Conservation (phyloP, 257 asterid genomes). For the Solanum ahanhuiri region DNA sequence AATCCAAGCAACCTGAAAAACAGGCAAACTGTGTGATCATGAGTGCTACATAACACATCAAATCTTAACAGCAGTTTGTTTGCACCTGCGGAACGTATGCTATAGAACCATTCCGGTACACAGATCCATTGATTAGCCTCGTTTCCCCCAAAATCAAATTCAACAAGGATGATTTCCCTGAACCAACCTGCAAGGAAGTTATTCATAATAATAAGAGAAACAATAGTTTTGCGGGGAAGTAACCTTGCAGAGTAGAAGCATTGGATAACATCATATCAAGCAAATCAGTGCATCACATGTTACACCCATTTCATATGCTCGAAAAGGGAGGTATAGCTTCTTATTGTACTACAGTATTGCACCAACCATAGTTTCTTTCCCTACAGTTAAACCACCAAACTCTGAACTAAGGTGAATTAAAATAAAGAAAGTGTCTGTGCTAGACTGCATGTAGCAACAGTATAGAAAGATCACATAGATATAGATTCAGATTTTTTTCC, state of each 20-base stretch:
- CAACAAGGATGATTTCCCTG: conserved; percentile 88
- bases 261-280: background rate
- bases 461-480: background rate
- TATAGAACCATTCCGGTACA: conserved; percentile 39
- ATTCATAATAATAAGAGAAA: background rate
- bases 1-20: conserved; percentile 79
- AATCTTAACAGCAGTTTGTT: conserved; percentile 1
- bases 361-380: background rate
- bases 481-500: background rate
- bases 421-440: background rate
- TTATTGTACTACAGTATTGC: background rate
- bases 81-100: conserved; percentile 90
- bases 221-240: background rate
- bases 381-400: background rate
- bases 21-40: background rate
- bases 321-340: background rate
- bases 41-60: conserved; percentile 1
- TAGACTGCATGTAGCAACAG: background rate
- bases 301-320: background rate
- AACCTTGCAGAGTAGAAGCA: background rate
- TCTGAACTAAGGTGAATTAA: background rate
- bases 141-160: conserved; percentile 71
- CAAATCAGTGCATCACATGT: background rate
- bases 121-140: conserved; percentile 55
- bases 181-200: conserved; percentile 60